Base-by-base conservation (phyloP, 345 rosid species). In the Viola odorata region DNA sequence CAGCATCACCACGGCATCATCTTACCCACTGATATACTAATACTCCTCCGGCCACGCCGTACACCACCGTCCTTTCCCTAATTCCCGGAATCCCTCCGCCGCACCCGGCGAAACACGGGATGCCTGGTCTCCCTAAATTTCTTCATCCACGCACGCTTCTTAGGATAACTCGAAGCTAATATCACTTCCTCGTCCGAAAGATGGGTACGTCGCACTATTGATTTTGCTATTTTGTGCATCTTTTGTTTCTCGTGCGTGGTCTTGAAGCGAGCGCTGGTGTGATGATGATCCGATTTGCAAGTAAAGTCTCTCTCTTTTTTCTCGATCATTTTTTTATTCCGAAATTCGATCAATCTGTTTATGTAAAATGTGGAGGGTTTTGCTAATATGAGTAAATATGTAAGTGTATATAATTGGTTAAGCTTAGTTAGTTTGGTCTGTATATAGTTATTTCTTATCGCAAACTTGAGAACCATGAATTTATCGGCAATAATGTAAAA, bases 71-170 rank as follows among this genome's bases (percentile, higher is more conserved):
- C 32, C 32, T 23, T 23, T 2, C 32, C 98, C 96, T 96, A 89
- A 75, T 92, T 92, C 1, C 88, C 94, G 0, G 90, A 79, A 50
- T 78, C 73, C 75, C 94, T 81, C 70, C 67, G 51, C 59, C 96
- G 76, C 17, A 89, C 96, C 8, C 96, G 96, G 0, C 91, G 76
- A 74, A 75, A 89, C 59, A 92, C 81, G 4, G 98, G 98, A 62
- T 89, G 98, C 41, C 96, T 77, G 5, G 94, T 89, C 82, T 87
- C 98, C 59, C 78, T 67, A 53, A 89, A 81, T 79, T 92, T 92
- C 91, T 85, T 92, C 65, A 96, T 59, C 10, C 96, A 94, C 0
- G 87, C 91, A 14, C 80, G 73, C 81, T 78, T 89, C 75, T 89
- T 89, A 15, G 90, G 98, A 65, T 75, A 55, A 7, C 83, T 73